Percentiles rank a stretch among this genome's conserved stretches.
phyloP scores from a whole-genome alignment of 345 rosid genomes.

The Gossypium ekmanianum region DNA sequence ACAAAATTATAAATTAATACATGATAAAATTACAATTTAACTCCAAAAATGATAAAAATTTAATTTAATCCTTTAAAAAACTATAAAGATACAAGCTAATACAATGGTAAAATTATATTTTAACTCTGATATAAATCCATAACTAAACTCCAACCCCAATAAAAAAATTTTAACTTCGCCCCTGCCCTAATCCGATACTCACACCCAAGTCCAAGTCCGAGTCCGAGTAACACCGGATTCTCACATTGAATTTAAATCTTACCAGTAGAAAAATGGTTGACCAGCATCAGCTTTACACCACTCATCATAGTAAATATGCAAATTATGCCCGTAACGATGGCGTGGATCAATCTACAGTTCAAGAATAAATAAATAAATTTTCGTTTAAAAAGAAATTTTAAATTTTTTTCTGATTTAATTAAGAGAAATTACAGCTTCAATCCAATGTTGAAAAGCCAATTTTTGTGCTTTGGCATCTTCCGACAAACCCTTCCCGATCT shows the following conservation, averaged over 20 bases:
- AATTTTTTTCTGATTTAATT: background rate
- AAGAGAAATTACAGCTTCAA: constrained; percentile 28
- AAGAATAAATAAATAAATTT: background rate
- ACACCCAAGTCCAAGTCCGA: background rate
- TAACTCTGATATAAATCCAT: no score
- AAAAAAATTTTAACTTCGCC: no score
- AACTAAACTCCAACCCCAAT: no score
- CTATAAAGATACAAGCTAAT: no score
- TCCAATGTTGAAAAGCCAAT: constrained; percentile 93
- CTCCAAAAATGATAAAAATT: no score
- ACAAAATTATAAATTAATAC: no score
- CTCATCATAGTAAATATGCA: constrained; percentile 69
- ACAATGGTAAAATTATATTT: no score
- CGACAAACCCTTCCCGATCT: constrained; percentile 78
- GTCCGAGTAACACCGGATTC: background rate
- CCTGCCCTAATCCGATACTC: no score
- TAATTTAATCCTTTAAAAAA: no score
- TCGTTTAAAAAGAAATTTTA: background rate
- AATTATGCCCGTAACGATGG: constrained; percentile 81
- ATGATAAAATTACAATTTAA: no score
- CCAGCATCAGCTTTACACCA: constrained; percentile 76
- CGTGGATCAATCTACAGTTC: constrained; percentile 80
- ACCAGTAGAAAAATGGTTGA: constrained; percentile 95
- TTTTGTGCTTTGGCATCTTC: constrained; percentile 65
- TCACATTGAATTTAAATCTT: background rate